Conservation (phyloP, 495 filamentous ascomycete genomes). For the Aspergillus sclerotiicarbonarius region DNA sequence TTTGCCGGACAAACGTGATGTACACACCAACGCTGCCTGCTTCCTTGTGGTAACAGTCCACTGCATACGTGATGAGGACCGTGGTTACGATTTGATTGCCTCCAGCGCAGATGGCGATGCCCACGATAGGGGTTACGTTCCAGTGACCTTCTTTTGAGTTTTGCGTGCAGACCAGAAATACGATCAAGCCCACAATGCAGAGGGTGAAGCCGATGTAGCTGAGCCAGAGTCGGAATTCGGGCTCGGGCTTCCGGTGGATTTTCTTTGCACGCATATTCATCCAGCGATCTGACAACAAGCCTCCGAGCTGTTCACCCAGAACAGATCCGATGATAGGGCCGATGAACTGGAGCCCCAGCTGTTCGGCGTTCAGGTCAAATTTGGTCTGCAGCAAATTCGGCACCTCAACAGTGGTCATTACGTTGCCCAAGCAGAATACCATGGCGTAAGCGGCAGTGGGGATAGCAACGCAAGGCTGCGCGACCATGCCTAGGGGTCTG, state of each 20-base stretch:
- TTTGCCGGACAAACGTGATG: conserved; percentile 53
- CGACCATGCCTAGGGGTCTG: conserved; percentile 39
- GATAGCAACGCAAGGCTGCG: conserved; percentile 41
- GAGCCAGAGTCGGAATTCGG: conserved; percentile 54
- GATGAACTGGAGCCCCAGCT: conserved; percentile 54
- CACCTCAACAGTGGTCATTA: conserved; percentile 51
- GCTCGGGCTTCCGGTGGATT: conserved; percentile 25
- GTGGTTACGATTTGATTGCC: conserved; percentile 61
- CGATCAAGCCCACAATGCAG: conserved; percentile 47
- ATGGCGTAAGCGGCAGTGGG: conserved; percentile 51
- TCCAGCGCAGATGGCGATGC: conserved; percentile 46
- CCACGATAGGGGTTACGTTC: conserved; percentile 52
- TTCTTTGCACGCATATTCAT: conserved; percentile 38
- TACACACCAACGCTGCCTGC: conserved; percentile 55
- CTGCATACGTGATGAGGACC: conserved; percentile 54
- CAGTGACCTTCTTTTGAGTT: conserved; percentile 38
- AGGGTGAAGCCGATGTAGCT: conserved; percentile 48
- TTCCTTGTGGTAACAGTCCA: conserved; percentile 51
- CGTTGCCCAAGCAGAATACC: conserved; percentile 49
- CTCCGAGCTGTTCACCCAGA: conserved; percentile 56
- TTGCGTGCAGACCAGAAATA: conserved; percentile 50
- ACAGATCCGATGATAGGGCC: conserved; percentile 53
- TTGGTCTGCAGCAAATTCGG: conserved; percentile 50
- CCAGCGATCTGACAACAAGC: conserved; percentile 49
- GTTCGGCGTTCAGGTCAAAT: conserved; percentile 51